A percentile compares a stretch with the other conserved stretches of the same genome.
Evolutionary conservation across 805 yeast genomes (phyloP).

Genomic region (Candida railenensis): DNA sequence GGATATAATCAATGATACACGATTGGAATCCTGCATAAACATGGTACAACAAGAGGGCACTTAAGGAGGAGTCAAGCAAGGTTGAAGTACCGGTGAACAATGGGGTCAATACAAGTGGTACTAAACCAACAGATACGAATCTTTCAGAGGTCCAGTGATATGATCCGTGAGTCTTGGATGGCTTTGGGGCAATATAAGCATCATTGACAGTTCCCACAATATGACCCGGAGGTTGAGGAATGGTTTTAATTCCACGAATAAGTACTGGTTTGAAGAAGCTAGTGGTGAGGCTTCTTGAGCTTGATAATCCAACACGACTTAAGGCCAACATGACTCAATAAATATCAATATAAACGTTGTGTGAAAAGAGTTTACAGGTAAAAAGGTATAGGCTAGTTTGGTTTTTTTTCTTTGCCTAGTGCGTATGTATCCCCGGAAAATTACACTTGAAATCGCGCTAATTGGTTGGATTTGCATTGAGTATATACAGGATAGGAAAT

Average conservation of each 20-base stretch:
- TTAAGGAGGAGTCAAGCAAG: conserved; percentile 56
- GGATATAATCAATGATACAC: conserved; percentile 78
- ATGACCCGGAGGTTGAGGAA: conserved; percentile 71
- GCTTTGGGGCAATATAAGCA: conserved; percentile 60
- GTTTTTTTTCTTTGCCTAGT: not conserved
- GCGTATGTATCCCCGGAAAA: not conserved
- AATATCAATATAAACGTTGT: not conserved
- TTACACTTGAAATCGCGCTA: conserved; percentile 4
- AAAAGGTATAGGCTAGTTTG: not conserved
- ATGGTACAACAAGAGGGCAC: conserved; percentile 59
- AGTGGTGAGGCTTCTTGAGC: conserved; percentile 13
- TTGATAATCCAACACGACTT: conserved; percentile 29
- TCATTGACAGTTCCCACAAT: conserved; percentile 74
- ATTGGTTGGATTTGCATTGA: conserved; percentile 1
- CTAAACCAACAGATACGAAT: conserved; percentile 54
- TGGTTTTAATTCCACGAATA: conserved; percentile 42
- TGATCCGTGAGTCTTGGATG: conserved; percentile 62
- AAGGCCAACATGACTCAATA: conserved; percentile 21
- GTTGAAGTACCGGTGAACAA: conserved; percentile 52
- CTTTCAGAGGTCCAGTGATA: conserved; percentile 76
- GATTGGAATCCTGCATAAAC: conserved; percentile 71
- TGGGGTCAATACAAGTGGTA: conserved; percentile 66
- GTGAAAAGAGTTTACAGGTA: not conserved
- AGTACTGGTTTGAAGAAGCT: conserved; percentile 17
- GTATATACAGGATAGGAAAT: not conserved